Conservation (phyloP, 169 alveolate genomes). For the Plasmodium inui region DNA sequence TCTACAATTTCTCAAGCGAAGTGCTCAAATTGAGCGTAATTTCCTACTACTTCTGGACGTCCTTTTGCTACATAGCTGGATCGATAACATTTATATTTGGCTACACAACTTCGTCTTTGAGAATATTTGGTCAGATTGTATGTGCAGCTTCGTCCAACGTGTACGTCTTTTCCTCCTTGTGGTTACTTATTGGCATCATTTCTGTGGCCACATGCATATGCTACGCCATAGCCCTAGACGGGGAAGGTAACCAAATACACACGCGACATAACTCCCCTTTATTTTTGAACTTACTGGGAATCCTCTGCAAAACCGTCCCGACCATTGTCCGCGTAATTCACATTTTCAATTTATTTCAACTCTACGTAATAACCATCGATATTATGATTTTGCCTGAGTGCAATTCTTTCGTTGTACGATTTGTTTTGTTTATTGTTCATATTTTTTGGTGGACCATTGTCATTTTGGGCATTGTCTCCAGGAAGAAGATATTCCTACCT, state of each 20-base stretch:
- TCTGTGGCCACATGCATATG: slow-evolving; percentile 37
- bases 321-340: slow-evolving; percentile 48
- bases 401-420: slow-evolving; percentile 47
- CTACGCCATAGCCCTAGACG: slow-evolving; percentile 18
- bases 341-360: slow-evolving; percentile 58
- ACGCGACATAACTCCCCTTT: slow-evolving; percentile 16
- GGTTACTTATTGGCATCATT: slow-evolving; percentile 55
- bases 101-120: slow-evolving; percentile 23
- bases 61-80: slow-evolving; percentile 46
- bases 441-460: slow-evolving; percentile 61
- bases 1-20: slow-evolving; percentile 38
- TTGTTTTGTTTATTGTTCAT: slow-evolving; percentile 35
- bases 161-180: slow-evolving; percentile 33
- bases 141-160: slow-evolving; percentile 72
- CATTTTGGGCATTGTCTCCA: slow-evolving; percentile 49
- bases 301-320: slow-evolving; percentile 69
- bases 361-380: slow-evolving; percentile 40
- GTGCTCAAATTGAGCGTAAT: slow-evolving; percentile 50
- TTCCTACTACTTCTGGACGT: slow-evolving; percentile 53
- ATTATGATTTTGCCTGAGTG: slow-evolving; percentile 69
- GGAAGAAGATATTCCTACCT: slow-evolving; percentile 48
- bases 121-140: slow-evolving; percentile 43
- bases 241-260: slow-evolving; percentile 25
- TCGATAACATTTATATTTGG: slow-evolving; percentile 24
- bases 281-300: slow-evolving; percentile 36